These are phyloP conservation scores for Astrothelium subdiscretum DNA, from an alignment of 495 filamentous ascomycete species.

Conservation along the genomic window DNA sequence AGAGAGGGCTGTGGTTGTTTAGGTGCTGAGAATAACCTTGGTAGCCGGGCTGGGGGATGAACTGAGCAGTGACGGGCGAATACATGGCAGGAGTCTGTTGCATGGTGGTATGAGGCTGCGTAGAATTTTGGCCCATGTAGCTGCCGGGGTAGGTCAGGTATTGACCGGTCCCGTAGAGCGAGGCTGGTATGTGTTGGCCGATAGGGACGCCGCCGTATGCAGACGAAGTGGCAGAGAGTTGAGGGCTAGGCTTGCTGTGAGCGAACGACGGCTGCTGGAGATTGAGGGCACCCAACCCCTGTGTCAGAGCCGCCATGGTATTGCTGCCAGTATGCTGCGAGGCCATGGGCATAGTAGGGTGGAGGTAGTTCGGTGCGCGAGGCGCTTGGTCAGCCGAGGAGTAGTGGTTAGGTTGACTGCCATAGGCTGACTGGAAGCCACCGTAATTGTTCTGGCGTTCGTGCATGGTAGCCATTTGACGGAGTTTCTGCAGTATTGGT, in stretches of 20 bases:
- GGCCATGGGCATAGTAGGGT: constrained; percentile 11
- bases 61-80: constrained; percentile 18
- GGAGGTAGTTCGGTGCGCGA: constrained; percentile 17
- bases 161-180: constrained; percentile 16
- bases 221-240: constrained; percentile 18
- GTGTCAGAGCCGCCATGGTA: constrained; percentile 21
- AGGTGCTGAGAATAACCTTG: constrained; percentile 25
- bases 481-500: background rate
- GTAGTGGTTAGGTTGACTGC: constrained; percentile 9
- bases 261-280: constrained; percentile 23
- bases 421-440: constrained; percentile 6
- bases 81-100: constrained; percentile 24
- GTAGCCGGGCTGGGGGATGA: constrained; percentile 22
- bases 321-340: constrained; percentile 10
- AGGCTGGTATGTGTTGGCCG: constrained; percentile 14
- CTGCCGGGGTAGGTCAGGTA: constrained; percentile 20
- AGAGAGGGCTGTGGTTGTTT: constrained; percentile 26
- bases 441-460: constrained; percentile 17
- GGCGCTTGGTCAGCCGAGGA: constrained; percentile 16
- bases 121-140: constrained; percentile 13
- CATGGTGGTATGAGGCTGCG: constrained; percentile 17
- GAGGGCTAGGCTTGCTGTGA: constrained; percentile 19
- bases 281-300: constrained; percentile 25
- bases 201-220: constrained; percentile 19
- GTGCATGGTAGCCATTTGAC: background rate